These are phyloP conservation scores for Paraphoma sp. DNA, from an alignment of 2,329 filamentous ascomycete genomes.

Conservation along the genomic window DNA sequence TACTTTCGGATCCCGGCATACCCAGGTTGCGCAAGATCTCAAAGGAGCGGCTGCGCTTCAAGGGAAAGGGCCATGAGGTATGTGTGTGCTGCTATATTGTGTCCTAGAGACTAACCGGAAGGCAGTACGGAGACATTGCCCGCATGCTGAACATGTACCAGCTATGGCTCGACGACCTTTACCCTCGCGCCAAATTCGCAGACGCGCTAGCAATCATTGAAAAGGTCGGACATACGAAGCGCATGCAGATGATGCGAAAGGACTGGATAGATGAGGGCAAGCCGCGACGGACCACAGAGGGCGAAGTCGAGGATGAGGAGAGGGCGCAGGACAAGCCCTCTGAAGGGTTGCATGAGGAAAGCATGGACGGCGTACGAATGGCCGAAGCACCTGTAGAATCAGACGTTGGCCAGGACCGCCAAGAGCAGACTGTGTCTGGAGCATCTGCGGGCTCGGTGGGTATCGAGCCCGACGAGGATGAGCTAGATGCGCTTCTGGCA, in stretches of 20 bases:
- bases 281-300: slow-evolving; percentile 51
- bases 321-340: slow-evolving; percentile 1
- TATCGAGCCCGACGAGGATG: slow-evolving; percentile 57
- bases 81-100: neutral
- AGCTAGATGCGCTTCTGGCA: slow-evolving; percentile 62
- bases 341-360: slow-evolving; percentile 8
- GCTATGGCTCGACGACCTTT: slow-evolving; percentile 94
- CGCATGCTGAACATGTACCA: slow-evolving; percentile 90
- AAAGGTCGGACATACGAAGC: slow-evolving; percentile 86
- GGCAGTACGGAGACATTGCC: slow-evolving; percentile 81
- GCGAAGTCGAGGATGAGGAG: slow-evolving; percentile 37
- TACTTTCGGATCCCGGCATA: slow-evolving; percentile 85
- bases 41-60: slow-evolving; percentile 74
- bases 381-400: neutral
- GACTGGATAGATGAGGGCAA: slow-evolving; percentile 84
- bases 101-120: slow-evolving; percentile 15
- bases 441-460: slow-evolving; percentile 4
- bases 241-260: slow-evolving; percentile 74
- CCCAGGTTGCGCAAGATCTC: slow-evolving; percentile 78
- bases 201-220: slow-evolving; percentile 91
- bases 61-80: slow-evolving; percentile 94
- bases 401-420: slow-evolving; percentile 1
- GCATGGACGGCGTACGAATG: slow-evolving; percentile 17
- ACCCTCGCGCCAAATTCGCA: slow-evolving; percentile 90
- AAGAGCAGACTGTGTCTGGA: slow-evolving; percentile 17